Evolutionary conservation across 2,329 filamentous ascomycete species (phyloP), one percentile per base, ranked within the genome.

Genomic region (Trichoderma pleuroti): DNA sequence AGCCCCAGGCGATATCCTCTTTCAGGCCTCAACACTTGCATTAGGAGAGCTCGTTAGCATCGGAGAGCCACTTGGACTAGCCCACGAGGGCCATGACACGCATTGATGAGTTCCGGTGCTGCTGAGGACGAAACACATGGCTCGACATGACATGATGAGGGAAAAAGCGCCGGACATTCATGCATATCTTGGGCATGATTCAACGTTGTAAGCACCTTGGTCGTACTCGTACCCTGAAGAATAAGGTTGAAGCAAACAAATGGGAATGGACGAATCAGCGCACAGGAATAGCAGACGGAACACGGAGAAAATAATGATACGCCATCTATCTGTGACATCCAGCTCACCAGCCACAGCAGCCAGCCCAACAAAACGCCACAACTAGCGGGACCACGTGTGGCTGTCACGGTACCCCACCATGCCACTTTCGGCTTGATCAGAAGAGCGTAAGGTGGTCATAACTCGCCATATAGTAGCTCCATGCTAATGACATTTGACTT

Each of bases 361-460:
- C 30, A 28, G 26, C n/a, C 46, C n/a, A 63, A 34, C 28, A 26
- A 42, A 32, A 32, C 59, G 67, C 67, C 67, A 63, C 67, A 18
- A 18, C 46, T 7, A 6, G 54, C 34, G 46, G 26, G 24, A 60
- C 49, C 57, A 71, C 57, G 56, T 71, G 70, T 71, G 70, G 70
- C 70, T 56, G 57, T 62, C 57, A 54, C 18, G 12, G 62, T 46
- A 57, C 69, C 63, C 69, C 68, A 30, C 52, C 49, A 52, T 69
- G 62, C 70, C 46, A 71, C 70, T 42, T 54, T 71, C 49, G 66
- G 66, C 21, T 56, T 49, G 70, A 70, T 70, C 70, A 71, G 65
- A 71, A 70, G 66, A 56, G 66, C 56, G 59, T 70, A 70, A 70
- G 60, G 70, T 71, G 70, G 70, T 71, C 66, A 70, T 42, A 70